These are phyloP conservation scores for Fusarium begoniae DNA, from an alignment of 2,329 filamentous ascomycete genomes.

Conservation along the genomic window DNA sequence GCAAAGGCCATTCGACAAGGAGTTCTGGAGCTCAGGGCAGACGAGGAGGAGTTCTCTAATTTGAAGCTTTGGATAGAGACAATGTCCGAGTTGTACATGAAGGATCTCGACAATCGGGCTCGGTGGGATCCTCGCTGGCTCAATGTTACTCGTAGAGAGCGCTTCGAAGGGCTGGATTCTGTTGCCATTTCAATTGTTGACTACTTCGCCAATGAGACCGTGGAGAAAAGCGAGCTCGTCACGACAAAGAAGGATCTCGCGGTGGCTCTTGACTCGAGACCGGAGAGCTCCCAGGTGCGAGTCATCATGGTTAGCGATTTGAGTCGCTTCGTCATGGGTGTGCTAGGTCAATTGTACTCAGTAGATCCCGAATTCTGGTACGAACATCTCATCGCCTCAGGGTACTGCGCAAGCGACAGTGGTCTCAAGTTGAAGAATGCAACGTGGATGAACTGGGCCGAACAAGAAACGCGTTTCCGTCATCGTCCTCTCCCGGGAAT, in stretches of 20 bases:
- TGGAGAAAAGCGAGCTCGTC: not conserved
- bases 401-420: conserved; percentile 42
- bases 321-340: conserved; percentile 46
- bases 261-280: not conserved
- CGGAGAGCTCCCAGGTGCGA: conserved; percentile 21
- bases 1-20: not conserved
- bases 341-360: conserved; percentile 39
- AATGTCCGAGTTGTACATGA: conserved; percentile 45
- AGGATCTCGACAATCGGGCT: conserved; percentile 32
- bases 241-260: conserved; percentile 12
- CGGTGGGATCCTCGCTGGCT: conserved; percentile 17
- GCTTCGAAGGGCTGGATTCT: conserved; percentile 14
- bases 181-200: conserved; percentile 3
- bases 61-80: conserved; percentile 44
- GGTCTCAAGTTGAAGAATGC: conserved; percentile 43
- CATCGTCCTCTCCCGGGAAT: conserved; percentile 9
- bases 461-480: conserved; percentile 35
- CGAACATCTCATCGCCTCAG: conserved; percentile 42
- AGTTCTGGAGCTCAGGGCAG: not conserved
- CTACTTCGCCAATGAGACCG: not conserved
- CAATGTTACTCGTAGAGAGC: conserved; percentile 10
- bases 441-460: conserved; percentile 44
- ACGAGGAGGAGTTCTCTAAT: conserved; percentile 37
- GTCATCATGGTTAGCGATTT: conserved; percentile 42
- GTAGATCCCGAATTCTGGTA: conserved; percentile 45